Evolutionary conservation across 208 protist genomes (phyloP).

Genomic region (Crithidia fasciculata): DNA sequence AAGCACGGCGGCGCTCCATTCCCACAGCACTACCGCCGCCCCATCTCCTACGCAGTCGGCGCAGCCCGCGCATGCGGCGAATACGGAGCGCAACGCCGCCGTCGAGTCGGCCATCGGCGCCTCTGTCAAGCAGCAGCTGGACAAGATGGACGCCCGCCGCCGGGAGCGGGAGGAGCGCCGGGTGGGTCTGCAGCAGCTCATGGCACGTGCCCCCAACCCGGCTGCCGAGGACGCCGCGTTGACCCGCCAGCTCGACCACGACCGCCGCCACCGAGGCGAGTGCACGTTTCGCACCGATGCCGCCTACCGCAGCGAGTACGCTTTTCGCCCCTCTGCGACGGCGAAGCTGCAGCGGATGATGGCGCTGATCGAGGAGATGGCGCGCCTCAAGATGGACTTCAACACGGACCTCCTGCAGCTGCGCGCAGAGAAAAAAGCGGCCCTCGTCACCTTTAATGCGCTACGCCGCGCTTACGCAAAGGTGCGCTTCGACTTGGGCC

Average conservation of each 20-base stretch:
- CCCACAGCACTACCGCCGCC: too few species aligned
- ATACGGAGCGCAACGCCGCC: background rate
- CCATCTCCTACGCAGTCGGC: background rate
- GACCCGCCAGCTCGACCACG: slow-evolving; percentile 58
- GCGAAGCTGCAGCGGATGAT: slow-evolving; percentile 95
- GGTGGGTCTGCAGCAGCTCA: slow-evolving; percentile 65
- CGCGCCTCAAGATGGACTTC: slow-evolving; percentile 86
- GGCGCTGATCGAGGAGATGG: slow-evolving; percentile 85
- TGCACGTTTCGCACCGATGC: slow-evolving; percentile 94
- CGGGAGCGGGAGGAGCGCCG: slow-evolving; percentile 75
- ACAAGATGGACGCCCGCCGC: slow-evolving; percentile 90
- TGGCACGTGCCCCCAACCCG: slow-evolving; percentile 80
- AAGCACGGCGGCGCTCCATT: background rate
- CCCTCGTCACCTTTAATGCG: slow-evolving; percentile 73
- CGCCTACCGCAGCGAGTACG: slow-evolving; percentile 73
- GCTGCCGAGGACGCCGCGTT: slow-evolving; percentile 82
- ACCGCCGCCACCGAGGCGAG: slow-evolving; percentile 88
- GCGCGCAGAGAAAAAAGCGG: slow-evolving; percentile 85
- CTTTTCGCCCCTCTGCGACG: slow-evolving; percentile 89
- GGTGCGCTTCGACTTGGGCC: slow-evolving; percentile 23
- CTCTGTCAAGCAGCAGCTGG: slow-evolving; percentile 80
- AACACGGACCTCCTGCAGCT: slow-evolving; percentile 91
- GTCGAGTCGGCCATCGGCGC: slow-evolving; percentile 43
- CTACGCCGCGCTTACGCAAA: slow-evolving; percentile 36
- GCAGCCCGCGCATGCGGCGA: background rate